phyloP scores from a whole-genome alignment of 805 yeast species.

The Cyberlindnera euphorbiiphila region DNA sequence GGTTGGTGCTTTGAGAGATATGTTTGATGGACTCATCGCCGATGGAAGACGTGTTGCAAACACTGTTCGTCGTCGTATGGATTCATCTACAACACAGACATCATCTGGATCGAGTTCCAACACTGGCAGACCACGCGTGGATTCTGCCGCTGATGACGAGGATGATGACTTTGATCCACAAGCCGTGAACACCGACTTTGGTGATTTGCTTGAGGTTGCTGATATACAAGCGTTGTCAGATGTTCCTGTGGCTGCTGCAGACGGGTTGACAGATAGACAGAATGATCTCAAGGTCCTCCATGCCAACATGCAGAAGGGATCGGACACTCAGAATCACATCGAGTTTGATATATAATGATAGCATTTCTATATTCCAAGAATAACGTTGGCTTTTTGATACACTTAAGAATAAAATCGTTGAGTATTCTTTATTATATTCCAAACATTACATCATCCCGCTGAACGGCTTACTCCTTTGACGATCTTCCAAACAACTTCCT shows the following conservation, averaged over 20 bases:
- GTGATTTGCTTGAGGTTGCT: constrained; percentile 46
- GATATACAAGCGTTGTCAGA: constrained; percentile 43
- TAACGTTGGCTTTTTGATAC: background rate
- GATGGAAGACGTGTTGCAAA: constrained; percentile 92
- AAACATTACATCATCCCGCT: background rate
- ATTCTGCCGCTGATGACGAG: constrained; percentile 24
- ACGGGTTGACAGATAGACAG: constrained; percentile 14
- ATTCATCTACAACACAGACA: constrained; percentile 49
- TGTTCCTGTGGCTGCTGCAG: constrained; percentile 21
- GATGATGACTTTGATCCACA: constrained; percentile 47
- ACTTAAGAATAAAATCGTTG: background rate
- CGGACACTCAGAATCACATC: constrained; percentile 31
- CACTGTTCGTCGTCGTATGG: constrained; percentile 85
- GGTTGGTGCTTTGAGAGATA: constrained; percentile 66
- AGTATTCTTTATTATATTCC: background rate
- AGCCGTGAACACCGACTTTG: constrained; percentile 38
- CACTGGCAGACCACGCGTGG: constrained; percentile 6
- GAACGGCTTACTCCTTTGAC: constrained; percentile 7
- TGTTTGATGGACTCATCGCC: constrained; percentile 86
- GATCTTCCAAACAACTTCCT: constrained; percentile 39
- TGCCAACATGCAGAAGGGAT: constrained; percentile 18
- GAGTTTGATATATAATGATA: constrained; percentile 35
- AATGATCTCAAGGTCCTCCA: constrained; percentile 31
- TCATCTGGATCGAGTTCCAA: constrained; percentile 12
- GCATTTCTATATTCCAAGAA: background rate